These are phyloP conservation scores for Sporobolomyces pararoseus DNA, from an alignment of 768 basidiomycete species.

Conservation along the genomic window DNA sequence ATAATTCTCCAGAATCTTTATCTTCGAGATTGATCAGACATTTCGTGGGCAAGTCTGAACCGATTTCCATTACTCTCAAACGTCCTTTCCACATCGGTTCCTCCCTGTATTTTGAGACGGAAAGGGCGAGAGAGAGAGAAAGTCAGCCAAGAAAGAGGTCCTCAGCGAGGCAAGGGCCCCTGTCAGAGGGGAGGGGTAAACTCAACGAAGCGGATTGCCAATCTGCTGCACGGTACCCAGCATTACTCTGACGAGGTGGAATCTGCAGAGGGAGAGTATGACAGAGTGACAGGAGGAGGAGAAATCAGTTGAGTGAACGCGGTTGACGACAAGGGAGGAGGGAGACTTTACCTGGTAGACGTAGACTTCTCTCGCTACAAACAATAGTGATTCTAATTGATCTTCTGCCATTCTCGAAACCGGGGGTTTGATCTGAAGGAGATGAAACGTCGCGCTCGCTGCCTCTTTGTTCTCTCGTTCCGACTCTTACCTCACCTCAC, in stretches of 20 bases:
- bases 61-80: conserved; percentile 40
- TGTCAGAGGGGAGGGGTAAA: not conserved
- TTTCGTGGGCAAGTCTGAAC: conserved; percentile 24
- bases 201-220: conserved; percentile 29
- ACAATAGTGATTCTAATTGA: conserved; percentile 32
- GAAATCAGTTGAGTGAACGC: not conserved
- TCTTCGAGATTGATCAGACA: conserved; percentile 43
- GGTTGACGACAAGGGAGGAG: not conserved
- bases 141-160: not conserved
- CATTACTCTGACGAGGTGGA: conserved; percentile 42
- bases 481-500: not conserved
- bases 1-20: conserved; percentile 42
- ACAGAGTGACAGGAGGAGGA: no score
- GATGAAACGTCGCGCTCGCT: not conserved
- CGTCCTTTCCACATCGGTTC: conserved; percentile 45
- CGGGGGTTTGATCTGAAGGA: not conserved
- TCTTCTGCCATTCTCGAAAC: conserved; percentile 23
- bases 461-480: not conserved
- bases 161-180: no score
- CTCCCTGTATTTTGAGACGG: not conserved
- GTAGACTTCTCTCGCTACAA: conserved; percentile 38
- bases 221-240: conserved; percentile 43
- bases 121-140: not conserved
- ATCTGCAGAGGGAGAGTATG: conserved; percentile 21
- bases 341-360: conserved; percentile 25